Conservation (phyloP, 257 asterid genomes). For the Solanum clarkiae region DNA sequence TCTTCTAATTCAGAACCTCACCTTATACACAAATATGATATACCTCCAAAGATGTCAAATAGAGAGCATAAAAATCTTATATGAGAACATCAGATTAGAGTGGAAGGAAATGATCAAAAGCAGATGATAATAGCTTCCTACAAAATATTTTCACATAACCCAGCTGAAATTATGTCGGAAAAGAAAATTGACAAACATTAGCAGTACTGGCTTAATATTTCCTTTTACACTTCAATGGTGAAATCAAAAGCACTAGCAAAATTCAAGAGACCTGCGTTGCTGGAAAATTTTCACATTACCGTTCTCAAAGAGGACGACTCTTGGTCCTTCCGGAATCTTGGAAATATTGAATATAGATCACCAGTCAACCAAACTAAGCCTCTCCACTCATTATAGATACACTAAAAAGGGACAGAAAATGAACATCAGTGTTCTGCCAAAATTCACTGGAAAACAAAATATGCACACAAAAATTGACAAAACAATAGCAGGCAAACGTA, state of each 20-base stretch:
- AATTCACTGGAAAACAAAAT: background rate
- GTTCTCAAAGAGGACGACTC: constrained; percentile 37
- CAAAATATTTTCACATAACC: background rate
- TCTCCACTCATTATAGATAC: constrained; percentile 78
- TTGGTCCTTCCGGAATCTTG: constrained; percentile 46
- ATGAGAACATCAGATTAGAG: background rate
- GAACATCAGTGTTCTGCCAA: background rate
- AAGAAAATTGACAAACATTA: background rate
- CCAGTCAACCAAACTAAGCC: constrained; percentile 67
- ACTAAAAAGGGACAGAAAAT: constrained; percentile 25
- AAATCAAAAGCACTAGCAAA: background rate
- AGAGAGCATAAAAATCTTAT: background rate
- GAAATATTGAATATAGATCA: constrained; percentile 50
- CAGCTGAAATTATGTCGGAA: background rate
- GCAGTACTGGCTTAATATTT: background rate
- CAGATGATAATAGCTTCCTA: background rate
- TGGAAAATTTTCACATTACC: constrained; percentile 24
- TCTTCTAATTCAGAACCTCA: background rate
- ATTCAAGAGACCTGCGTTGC: background rate
- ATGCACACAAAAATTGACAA: background rate
- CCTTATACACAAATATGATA: background rate
- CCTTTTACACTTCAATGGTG: background rate
- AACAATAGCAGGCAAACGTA: background rate
- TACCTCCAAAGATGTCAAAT: background rate
- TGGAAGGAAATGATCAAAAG: background rate